Conservation (phyloP, 345 rosid species). For the Lepidium didymum region DNA sequence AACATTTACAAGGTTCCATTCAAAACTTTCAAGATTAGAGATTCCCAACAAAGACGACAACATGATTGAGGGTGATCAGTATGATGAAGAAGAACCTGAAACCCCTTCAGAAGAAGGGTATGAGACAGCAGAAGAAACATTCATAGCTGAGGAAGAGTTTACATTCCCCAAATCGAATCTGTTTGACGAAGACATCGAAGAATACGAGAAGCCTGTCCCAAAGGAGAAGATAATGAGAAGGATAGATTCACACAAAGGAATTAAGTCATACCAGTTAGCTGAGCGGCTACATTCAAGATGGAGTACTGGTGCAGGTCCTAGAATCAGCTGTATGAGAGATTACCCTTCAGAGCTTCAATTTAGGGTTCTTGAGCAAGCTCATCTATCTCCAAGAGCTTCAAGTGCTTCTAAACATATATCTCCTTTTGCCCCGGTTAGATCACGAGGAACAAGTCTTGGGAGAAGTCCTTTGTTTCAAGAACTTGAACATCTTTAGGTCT, state of each 20-base stretch:
- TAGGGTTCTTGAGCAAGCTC: conserved; percentile 58
- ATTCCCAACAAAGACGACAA: conserved; percentile 25
- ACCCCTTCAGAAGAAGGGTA: conserved; percentile 53
- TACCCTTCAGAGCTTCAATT: conserved; percentile 79
- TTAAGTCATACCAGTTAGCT: conserved; percentile 71
- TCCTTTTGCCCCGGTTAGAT: conserved; percentile 23
- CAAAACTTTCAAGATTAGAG: conserved; percentile 37
- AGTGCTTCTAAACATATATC: conserved; percentile 9
- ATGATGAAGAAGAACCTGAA: conserved; percentile 29
- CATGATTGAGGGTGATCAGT: conserved; percentile 7
- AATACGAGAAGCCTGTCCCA: conserved; percentile 42
- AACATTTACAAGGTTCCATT: conserved; percentile 22
- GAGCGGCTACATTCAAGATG: conserved; percentile 62
- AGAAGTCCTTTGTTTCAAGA: conserved; percentile 29
- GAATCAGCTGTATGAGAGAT: conserved; percentile 95
- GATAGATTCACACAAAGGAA: conserved; percentile 72
- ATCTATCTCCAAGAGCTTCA: conserved; percentile 61
- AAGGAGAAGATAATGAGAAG: conserved; percentile 69
- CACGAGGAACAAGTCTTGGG: conserved; percentile 28
- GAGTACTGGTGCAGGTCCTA: conserved; percentile 92
- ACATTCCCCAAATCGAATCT: conserved; percentile 50
- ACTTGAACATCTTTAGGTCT: conserved; percentile 18
- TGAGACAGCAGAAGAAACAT: conserved; percentile 68
- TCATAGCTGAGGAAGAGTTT: conserved; percentile 63
- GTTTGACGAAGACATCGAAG: conserved; percentile 52